Percentiles rank a stretch among this genome's conserved stretches.
Evolutionary conservation across 1,139 yeast species (phyloP).

Genomic region (Pichia sp.): DNA sequence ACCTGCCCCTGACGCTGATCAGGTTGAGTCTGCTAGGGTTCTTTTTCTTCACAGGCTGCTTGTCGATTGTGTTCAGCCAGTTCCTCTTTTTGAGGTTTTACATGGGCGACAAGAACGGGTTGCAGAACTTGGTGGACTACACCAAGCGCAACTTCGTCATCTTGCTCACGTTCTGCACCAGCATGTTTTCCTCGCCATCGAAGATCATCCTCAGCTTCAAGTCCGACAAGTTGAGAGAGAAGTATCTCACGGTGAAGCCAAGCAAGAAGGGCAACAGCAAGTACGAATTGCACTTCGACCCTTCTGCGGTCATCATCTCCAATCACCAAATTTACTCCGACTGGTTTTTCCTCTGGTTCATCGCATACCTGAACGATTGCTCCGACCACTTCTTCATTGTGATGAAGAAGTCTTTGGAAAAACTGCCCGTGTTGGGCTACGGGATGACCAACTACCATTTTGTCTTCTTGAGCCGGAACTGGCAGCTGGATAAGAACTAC

Average conservation of each 20-base stretch:
- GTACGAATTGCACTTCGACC: conserved; percentile 33
- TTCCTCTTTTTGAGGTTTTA: conserved; percentile 34
- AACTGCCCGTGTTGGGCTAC: conserved; percentile 74
- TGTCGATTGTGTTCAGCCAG: conserved; percentile 42
- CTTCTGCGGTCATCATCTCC: conserved; percentile 62
- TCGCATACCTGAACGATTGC: conserved; percentile 62
- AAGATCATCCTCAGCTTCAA: conserved; percentile 38
- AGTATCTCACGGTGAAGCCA: conserved; percentile 27
- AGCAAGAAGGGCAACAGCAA: conserved; percentile 8
- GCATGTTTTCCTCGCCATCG: conserved; percentile 39
- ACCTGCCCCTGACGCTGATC: conserved; percentile 14
- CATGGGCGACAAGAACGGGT: conserved; percentile 29
- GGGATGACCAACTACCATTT: conserved; percentile 84
- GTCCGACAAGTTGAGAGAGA: conserved; percentile 32
- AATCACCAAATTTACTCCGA: conserved; percentile 95
- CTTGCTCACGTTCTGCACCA: conserved; percentile 43
- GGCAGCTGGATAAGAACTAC: conserved; percentile 68
- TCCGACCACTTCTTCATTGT: conserved; percentile 67
- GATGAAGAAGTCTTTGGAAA: conserved; percentile 71
- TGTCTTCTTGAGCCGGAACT: conserved; percentile 76
- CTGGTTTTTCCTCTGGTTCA: conserved; percentile 92
- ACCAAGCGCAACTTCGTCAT: conserved; percentile 52
- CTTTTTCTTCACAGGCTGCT: conserved; percentile 44
- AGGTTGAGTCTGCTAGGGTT: conserved; percentile 36
- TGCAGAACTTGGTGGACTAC: conserved; percentile 38